These are phyloP conservation scores for Rubroboletus satanas DNA, from an alignment of 768 basidiomycete genomes.

Conservation along the genomic window DNA sequence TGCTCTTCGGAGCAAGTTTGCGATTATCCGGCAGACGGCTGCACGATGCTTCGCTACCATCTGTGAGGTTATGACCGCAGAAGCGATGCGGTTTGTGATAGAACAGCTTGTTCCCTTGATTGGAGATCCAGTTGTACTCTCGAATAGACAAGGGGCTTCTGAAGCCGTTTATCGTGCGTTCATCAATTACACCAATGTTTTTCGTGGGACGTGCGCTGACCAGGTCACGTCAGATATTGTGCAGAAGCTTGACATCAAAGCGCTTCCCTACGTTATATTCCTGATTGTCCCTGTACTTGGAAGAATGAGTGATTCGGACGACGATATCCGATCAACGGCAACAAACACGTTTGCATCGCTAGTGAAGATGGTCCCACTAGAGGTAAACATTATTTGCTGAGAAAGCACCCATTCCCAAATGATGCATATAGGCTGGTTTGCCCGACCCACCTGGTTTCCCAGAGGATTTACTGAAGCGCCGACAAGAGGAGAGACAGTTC, in stretches of 20 bases:
- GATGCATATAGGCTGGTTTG: constrained; percentile 70
- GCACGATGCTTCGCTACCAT: constrained; percentile 85
- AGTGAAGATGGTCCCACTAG: constrained; percentile 97
- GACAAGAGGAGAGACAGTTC: constrained; percentile 87
- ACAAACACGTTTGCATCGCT: constrained; percentile 98
- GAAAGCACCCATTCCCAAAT: neutral
- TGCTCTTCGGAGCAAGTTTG: constrained; percentile 81
- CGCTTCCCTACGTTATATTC: constrained; percentile 95
- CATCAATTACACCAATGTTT: neutral
- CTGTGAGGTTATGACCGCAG: constrained; percentile 78
- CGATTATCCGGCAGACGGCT: constrained; percentile 85
- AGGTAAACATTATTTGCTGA: constrained; percentile 47
- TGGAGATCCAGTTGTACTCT: constrained; percentile 67
- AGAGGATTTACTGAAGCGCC: constrained; percentile 76
- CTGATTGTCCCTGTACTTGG: constrained; percentile 94
- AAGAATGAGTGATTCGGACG: constrained; percentile 93
- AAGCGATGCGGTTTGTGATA: constrained; percentile 89
- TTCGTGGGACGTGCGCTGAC: constrained; percentile 8
- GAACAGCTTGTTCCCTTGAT: constrained; percentile 78
- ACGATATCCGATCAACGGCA: constrained; percentile 86
- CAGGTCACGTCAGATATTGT: constrained; percentile 66
- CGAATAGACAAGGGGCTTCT: constrained; percentile 83
- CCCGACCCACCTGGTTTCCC: constrained; percentile 95
- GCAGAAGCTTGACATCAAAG: constrained; percentile 86
- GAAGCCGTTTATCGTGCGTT: constrained; percentile 88